Conservation (phyloP, 805 yeast genomes). For the Grigorovia jiainica region DNA sequence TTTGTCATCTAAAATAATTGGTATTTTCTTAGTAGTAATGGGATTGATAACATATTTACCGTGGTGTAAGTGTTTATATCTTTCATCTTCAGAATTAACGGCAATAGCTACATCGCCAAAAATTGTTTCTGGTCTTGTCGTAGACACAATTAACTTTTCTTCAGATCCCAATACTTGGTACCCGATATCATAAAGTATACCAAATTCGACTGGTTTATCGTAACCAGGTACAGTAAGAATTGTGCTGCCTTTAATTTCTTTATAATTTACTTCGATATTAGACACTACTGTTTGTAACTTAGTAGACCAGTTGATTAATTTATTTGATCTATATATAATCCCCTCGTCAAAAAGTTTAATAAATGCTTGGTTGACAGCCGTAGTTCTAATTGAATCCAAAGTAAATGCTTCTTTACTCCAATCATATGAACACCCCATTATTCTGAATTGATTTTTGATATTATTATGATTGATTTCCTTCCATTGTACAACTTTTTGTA, state of each 20-base stretch:
- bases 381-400: slow-evolving; percentile 61
- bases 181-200: slow-evolving; percentile 87
- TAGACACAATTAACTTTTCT: slow-evolving; percentile 82
- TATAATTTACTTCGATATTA: slow-evolving; percentile 89
- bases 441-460: slow-evolving; percentile 73
- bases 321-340: slow-evolving; percentile 80
- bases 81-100: slow-evolving; percentile 86
- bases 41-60: slow-evolving; percentile 89
- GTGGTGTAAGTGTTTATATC: slow-evolving; percentile 79
- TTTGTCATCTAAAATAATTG: slow-evolving; percentile 78
- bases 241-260: slow-evolving; percentile 73
- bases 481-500: slow-evolving; percentile 93
- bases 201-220: slow-evolving; percentile 82
- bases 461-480: slow-evolving; percentile 80
- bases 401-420: slow-evolving; percentile 94
- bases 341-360: slow-evolving; percentile 88
- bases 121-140: slow-evolving; percentile 96
- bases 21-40: slow-evolving; percentile 68
- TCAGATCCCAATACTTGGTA: slow-evolving; percentile 76
- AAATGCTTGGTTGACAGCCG: slow-evolving; percentile 83
- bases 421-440: slow-evolving; percentile 91
- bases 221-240: slow-evolving; percentile 77
- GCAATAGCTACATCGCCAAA: slow-evolving; percentile 98
- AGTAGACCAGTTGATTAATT: slow-evolving; percentile 93
- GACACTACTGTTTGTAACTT: slow-evolving; percentile 89